These are phyloP conservation scores for Grosmannia penicillata DNA, from an alignment of 2,329 filamentous ascomycete genomes.

Conservation along the genomic window DNA sequence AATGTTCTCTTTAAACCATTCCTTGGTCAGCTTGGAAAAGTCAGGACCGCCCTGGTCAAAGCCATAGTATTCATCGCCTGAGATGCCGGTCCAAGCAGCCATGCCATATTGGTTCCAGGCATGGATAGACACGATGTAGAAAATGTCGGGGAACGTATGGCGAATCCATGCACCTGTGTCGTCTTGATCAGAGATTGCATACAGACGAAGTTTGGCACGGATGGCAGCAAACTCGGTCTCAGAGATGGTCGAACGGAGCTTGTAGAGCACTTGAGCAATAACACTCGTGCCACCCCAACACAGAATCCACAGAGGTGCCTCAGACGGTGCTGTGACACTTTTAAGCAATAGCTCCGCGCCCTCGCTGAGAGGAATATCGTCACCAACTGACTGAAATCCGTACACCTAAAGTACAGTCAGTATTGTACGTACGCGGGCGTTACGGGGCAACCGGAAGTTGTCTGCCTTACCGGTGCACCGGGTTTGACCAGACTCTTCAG, in stretches of 20 bases:
- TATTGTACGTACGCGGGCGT: no score
- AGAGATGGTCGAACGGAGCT: constrained; percentile 18
- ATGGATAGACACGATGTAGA: constrained; percentile 41
- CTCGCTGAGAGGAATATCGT: constrained; percentile 17
- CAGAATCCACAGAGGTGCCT: constrained; percentile 34
- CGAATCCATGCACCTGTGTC: constrained; percentile 42
- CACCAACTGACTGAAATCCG: constrained; percentile 18
- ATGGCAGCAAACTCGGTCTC: constrained; percentile 19
- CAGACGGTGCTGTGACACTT: constrained; percentile 10
- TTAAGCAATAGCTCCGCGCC: constrained; percentile 27
- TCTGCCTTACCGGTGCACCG: constrained; percentile 16
- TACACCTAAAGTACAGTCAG: constrained; percentile 15
- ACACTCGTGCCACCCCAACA: constrained; percentile 39
- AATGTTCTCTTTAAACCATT: constrained; percentile 37
- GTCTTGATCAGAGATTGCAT: constrained; percentile 45
- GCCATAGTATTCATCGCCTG: constrained; percentile 15
- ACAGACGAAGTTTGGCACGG: constrained; percentile 29
- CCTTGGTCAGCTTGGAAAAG: constrained; percentile 27
- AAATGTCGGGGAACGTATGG: constrained; percentile 33
- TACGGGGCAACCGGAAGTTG: neutral
- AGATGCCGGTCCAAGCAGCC: constrained; percentile 41
- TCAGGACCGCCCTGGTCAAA: constrained; percentile 28
- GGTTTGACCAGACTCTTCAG: constrained; percentile 15
- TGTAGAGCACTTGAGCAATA: constrained; percentile 31
- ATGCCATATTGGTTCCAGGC: constrained; percentile 38